A percentile compares a stretch with the other conserved stretches of the same genome.
Conservation (phyloP, 805 yeast species). For the Tetrapisispora pingtungensis region DNA sequence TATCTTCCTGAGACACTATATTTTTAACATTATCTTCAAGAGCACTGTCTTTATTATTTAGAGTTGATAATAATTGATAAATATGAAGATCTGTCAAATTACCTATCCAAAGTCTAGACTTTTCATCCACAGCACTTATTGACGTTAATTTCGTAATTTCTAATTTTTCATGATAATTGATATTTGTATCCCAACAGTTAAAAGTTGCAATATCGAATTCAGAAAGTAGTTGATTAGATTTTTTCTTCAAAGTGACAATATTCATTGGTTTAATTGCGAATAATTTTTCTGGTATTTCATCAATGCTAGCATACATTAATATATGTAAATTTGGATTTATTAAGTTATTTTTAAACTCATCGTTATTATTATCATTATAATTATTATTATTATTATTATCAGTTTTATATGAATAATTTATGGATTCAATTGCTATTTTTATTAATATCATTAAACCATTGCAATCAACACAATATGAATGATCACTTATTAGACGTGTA, state of each 20-base stretch:
- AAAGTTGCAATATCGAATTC: slow-evolving; percentile 35
- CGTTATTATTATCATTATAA: not conserved
- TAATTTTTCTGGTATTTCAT: slow-evolving; percentile 15
- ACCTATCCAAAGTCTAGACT: slow-evolving; percentile 63
- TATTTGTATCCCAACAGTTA: slow-evolving; percentile 59
- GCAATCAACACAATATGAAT: slow-evolving; percentile 19
- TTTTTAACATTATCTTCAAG: not conserved
- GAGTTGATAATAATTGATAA: slow-evolving; percentile 10
- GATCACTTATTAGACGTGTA: not conserved
- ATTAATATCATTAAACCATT: slow-evolving; percentile 30
- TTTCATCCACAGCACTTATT: slow-evolving; percentile 45
- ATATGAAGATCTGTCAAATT: slow-evolving; percentile 63
- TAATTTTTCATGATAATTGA: slow-evolving; percentile 61
- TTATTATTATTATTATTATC: slow-evolving; percentile 4
- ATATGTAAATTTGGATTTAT: slow-evolving; percentile 5
- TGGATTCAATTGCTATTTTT: slow-evolving; percentile 34
- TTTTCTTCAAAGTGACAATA: slow-evolving; percentile 9
- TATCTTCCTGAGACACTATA: not conserved
- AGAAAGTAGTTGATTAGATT: slow-evolving; percentile 20
- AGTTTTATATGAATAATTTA: slow-evolving; percentile 4
- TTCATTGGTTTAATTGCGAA: slow-evolving; percentile 20
- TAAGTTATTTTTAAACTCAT: not conserved
- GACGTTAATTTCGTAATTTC: slow-evolving; percentile 79
- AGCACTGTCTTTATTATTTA: not conserved
- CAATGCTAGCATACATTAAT: slow-evolving; percentile 7